Percentiles rank a stretch among this genome's conserved stretches.
Evolutionary conservation across 306 rosid species (phyloP).

Genomic region (Trifolium fragiferum): DNA sequence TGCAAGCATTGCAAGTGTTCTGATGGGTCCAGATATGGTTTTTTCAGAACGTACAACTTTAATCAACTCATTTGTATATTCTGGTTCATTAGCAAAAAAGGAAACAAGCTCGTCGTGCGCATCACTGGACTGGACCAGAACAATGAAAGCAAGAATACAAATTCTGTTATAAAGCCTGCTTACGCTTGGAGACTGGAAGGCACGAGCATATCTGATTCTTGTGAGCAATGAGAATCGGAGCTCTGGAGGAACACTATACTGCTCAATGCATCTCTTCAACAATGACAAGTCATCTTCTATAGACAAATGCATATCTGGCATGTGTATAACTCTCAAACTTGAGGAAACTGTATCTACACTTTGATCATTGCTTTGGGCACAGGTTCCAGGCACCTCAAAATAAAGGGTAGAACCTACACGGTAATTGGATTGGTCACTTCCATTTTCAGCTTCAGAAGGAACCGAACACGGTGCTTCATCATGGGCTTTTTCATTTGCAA

Average conservation of each 20-base stretch:
- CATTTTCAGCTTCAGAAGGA: conserved; percentile 80
- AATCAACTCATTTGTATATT: conserved; percentile 88
- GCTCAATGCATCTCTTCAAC: conserved; percentile 82
- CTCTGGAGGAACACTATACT: conserved; percentile 71
- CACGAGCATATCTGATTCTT: conserved; percentile 90
- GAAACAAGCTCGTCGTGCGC: conserved; percentile 92
- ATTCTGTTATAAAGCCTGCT: conserved; percentile 85
- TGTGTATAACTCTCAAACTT: conserved; percentile 70
- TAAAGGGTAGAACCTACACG: conserved; percentile 90
- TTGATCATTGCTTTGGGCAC: conserved; percentile 61
- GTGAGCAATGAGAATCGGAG: conserved; percentile 86
- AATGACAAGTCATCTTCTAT: conserved; percentile 77
- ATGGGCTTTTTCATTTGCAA: conserved; percentile 78
- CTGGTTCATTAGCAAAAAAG: conserved; percentile 95
- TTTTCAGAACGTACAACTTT: conserved; percentile 92
- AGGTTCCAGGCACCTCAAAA: conserved; percentile 74
- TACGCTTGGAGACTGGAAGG: conserved; percentile 80
- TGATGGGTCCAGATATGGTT: conserved; percentile 78
- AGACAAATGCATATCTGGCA: conserved; percentile 77
- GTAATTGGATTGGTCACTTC: conserved; percentile 66
- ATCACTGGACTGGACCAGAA: conserved; percentile 90
- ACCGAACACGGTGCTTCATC: conserved; percentile 74
- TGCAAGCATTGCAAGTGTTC: conserved; percentile 97
- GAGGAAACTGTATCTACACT: conserved; percentile 52
- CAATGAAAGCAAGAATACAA: conserved; percentile 94